Base-by-base conservation (phyloP, 495 filamentous ascomycete genomes). In the Rostrohypoxylon terebratum region DNA sequence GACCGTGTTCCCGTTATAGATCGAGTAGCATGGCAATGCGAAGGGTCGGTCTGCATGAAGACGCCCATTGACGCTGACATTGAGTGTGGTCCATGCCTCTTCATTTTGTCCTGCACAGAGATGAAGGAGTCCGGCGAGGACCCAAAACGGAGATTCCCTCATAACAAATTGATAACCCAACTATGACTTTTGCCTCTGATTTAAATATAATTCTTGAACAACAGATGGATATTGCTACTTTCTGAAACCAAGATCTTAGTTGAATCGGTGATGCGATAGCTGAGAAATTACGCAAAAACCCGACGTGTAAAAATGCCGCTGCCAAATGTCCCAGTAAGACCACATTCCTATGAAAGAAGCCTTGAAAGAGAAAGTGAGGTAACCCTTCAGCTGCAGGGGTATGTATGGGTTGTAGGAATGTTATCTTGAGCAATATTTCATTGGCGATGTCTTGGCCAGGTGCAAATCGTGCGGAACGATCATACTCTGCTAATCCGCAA, bases 1-100 rank as follows among this genome's bases (percentile, higher is more conserved):
- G 18, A 77, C 71, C 0, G 66, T 0, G 0, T 71, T 38, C 7
- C 82, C 81, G 33, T 80, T 77, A 62, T 83, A 83, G 1, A 61
- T 57, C 11, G 77, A 73, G 51, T 79, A 82, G 50, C 77, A 79
- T 20, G 77, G 77, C 5, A 77, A 54, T 36, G 77, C 67, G 25
- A 79, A 69, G 3, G 77, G 77, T 16, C 28, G 51, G 18, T 47
- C 48, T 14, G 20, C 20, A 53, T 66, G 67, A 20, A 78, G 57
- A n/a, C 74, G 74, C 14, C 77, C 77, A 8, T 31, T 45, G 8
- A 78, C 42, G 28, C 67, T 74, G 23, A 23, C 28, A 45, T 79
- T 79, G n/a, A 77, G 63, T 13, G 61, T 16, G 5, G 48, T 42
- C 74, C 69, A 76, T 50, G 50, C 51, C 20, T 40, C 33, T 11